Evolutionary conservation across 1,284 basidiomycete species (phyloP).

Genomic region (Ceratobasidium sp.): DNA sequence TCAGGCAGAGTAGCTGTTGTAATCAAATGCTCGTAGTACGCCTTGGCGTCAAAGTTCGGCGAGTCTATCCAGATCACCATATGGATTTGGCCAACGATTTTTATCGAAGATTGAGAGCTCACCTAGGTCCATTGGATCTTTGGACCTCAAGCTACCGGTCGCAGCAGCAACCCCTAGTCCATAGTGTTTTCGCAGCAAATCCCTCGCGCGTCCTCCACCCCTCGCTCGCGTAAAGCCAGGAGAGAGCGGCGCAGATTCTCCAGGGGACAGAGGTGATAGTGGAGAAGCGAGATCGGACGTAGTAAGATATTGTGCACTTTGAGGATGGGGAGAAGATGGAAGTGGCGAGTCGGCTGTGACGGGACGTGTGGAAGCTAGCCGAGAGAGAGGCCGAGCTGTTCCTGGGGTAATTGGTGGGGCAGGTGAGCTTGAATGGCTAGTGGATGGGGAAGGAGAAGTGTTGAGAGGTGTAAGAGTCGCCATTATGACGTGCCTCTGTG

Average conservation of each 20-base stretch:
- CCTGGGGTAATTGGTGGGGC: constrained; percentile 4
- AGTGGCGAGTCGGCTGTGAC: constrained; percentile 30
- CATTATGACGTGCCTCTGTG: not conserved
- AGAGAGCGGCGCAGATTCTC: constrained; percentile 26
- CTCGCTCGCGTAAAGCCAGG: constrained; percentile 17
- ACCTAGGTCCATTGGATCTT: constrained; percentile 87
- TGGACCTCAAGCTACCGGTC: constrained; percentile 65
- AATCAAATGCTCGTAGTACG: constrained; percentile 86
- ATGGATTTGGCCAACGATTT: not conserved
- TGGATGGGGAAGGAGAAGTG: constrained; percentile 28
- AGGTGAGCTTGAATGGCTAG: not conserved
- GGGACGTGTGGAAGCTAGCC: constrained; percentile 35
- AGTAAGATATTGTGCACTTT: constrained; percentile 7
- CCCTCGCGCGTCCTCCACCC: constrained; percentile 67
- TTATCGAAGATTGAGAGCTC: constrained; percentile 39
- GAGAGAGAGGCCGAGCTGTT: constrained; percentile 33
- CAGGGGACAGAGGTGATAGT: constrained; percentile 9
- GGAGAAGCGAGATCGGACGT: constrained; percentile 14
- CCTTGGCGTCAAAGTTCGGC: constrained; percentile 81
- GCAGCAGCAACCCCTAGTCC: constrained; percentile 80
- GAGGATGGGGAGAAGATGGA: not conserved
- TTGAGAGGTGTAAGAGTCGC: constrained; percentile 24
- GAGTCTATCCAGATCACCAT: constrained; percentile 68
- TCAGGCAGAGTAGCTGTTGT: constrained; percentile 80
- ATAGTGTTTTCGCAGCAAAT: constrained; percentile 85